Evolutionary conservation across 352 stramenopile species (phyloP), one percentile per base, ranked within the genome.

Genomic region (Globisporangium iwayamae): DNA sequence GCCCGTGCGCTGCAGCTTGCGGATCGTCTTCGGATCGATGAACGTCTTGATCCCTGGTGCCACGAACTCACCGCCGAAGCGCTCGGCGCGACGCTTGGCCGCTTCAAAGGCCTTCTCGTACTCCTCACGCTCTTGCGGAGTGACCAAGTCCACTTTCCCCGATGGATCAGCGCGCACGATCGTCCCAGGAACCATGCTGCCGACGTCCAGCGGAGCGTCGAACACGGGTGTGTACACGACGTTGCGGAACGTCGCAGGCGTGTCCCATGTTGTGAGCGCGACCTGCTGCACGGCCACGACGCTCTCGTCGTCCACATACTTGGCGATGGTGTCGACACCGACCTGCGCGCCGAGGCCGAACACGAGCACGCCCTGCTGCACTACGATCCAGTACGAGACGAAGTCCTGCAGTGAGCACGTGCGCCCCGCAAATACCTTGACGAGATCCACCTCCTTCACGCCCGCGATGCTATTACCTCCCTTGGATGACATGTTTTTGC

Each of bases 41-140:
- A 91, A 91, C 71, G 90, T 86, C 61, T 90, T 90, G 22, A 91
- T 70, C 52, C 86, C 72, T 0, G 84, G 84, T 3, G 76, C 58
- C n/a, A 74, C 64, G 56, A 90, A 91, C 22, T 64, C 66, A 22
- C 75, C 80, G n/a, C 78, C 78, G 68, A 95, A 95, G 43, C 84
- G 79, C 48, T 88, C 72, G 0, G 75, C 74, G 25, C 86, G 83
- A n/a, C 72, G 70, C 56, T 85, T 78, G 0, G 73, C 76, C 2
- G 69, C 59, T 18, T 77, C 67, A 47, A 61, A 86, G 34, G 81
- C 86, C 4, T 65, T 48, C 41, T 81, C 64, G 60, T 84, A 93
- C 53, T 75, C 68, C 45, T 74, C 62, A 2, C 70, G 71, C 70
- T 95, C 83, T 39, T 75, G 70, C 0, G 68, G 25, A 10, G 83